phyloP scores from a whole-genome alignment of 2,329 filamentous ascomycete species.

The Colletotrichum lupini region DNA sequence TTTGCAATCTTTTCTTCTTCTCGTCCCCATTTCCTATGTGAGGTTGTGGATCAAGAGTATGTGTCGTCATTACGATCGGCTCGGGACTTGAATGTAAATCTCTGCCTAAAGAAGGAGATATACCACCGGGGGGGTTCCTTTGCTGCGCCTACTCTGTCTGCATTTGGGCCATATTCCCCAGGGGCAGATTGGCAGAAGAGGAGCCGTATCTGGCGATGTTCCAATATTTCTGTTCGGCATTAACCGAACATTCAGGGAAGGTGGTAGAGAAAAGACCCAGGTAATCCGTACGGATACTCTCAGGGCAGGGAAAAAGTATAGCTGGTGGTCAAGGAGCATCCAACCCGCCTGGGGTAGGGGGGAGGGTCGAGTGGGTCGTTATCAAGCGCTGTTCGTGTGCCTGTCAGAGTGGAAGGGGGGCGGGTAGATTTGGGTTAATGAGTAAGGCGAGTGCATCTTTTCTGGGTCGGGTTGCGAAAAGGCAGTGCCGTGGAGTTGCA shows the following conservation, averaged over 20 bases:
- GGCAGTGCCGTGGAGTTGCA: conserved; percentile 10
- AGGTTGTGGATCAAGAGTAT: not conserved
- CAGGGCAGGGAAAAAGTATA: not conserved
- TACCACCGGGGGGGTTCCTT: not conserved
- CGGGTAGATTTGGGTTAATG: conserved; percentile 3
- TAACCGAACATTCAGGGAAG: conserved; percentile 15
- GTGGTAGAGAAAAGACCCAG: not conserved
- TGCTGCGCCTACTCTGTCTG: not conserved
- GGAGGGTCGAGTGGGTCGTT: no score
- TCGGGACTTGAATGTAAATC: conserved; percentile 20
- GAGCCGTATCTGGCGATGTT: not conserved
- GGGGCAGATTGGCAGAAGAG: not conserved
- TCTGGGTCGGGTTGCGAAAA: conserved; percentile 1
- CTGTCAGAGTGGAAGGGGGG: not conserved
- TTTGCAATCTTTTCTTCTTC: not conserved
- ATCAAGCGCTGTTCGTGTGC: no score
- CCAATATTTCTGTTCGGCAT: conserved; percentile 10
- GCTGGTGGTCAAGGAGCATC: not conserved
- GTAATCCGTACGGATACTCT: not conserved
- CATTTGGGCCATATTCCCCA: not conserved
- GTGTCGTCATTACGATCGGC: conserved; percentile 35
- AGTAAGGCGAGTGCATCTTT: conserved; percentile 26
- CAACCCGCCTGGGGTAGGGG: not conserved
- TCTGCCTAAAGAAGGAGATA: not conserved
- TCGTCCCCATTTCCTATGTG: not conserved